These are phyloP conservation scores for Tricholoma terreum DNA, from an alignment of 768 basidiomycete genomes.

Conservation along the genomic window DNA sequence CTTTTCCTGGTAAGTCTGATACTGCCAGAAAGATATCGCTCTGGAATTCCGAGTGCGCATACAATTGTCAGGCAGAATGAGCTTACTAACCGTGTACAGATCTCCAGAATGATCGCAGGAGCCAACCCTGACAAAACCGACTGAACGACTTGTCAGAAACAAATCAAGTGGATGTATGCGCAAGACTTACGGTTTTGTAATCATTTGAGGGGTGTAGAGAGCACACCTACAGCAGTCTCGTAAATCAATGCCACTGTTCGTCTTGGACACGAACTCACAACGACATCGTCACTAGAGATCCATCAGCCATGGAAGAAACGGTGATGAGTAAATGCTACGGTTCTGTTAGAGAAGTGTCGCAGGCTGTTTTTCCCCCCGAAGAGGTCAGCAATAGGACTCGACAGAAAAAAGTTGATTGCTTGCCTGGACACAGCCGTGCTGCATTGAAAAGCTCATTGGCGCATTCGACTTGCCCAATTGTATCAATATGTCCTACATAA, in stretches of 20 bases:
- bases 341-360: slow-evolving; percentile 76
- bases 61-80: background rate
- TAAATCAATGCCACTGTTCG: background rate
- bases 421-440: slow-evolving; percentile 77
- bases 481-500: background rate
- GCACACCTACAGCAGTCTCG: slow-evolving; percentile 50
- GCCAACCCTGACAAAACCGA: slow-evolving; percentile 81
- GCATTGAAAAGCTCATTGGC: slow-evolving; percentile 81
- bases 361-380: slow-evolving; percentile 49
- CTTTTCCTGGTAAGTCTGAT: slow-evolving; percentile 87
- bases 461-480: slow-evolving; percentile 54
- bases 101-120: slow-evolving; percentile 74
- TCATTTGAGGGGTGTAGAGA: slow-evolving; percentile 85
- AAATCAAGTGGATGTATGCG: slow-evolving; percentile 33
- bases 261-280: slow-evolving; percentile 37
- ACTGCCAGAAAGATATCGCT: slow-evolving; percentile 89
- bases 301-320: slow-evolving; percentile 1
- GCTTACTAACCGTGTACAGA: slow-evolving; percentile 64
- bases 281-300: slow-evolving; percentile 55
- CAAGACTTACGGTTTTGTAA: slow-evolving; percentile 72
- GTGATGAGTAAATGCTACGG: slow-evolving; percentile 46
- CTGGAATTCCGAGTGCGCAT: slow-evolving; percentile 30
- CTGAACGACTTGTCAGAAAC: slow-evolving; percentile 33
- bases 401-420: background rate
- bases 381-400: background rate